phyloP scores from a whole-genome alignment of 768 basidiomycete genomes.

The Grammothele lineata region DNA sequence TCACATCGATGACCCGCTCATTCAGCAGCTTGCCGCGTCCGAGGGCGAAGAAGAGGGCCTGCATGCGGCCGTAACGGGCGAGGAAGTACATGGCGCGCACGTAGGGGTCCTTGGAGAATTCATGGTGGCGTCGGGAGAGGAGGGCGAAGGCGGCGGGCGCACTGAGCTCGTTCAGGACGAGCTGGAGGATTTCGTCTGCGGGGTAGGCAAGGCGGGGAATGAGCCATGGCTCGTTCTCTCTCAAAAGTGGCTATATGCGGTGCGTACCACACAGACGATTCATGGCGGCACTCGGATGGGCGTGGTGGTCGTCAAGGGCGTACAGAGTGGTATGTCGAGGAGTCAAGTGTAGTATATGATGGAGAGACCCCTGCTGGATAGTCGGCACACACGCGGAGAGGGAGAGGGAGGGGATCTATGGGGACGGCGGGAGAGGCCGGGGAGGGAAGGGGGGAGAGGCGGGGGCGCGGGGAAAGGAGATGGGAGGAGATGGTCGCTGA shows the following conservation, averaged over 20 bases:
- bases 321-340: too few species aligned
- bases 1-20: conserved; percentile 65
- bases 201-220: too few species aligned
- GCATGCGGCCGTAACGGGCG: conserved; percentile 60
- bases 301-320: background rate
- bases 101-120: conserved; percentile 69
- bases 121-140: conserved; percentile 53
- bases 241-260: conserved; percentile 1
- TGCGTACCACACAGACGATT: conserved; percentile 65
- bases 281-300: conserved; percentile 32
- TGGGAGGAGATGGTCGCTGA: conserved; percentile 9
- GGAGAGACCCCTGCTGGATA: background rate
- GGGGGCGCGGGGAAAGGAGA: conserved; percentile 4
- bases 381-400: too few species aligned
- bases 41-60: conserved; percentile 74
- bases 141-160: conserved; percentile 59
- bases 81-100: conserved; percentile 78
- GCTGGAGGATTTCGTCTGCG: conserved; percentile 64
- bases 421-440: background rate
- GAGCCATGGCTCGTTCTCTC: too few species aligned
- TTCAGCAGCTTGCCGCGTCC: conserved; percentile 64
- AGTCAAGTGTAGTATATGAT: background rate
- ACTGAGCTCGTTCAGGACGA: conserved; percentile 68
- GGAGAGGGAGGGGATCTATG: conserved; percentile 4
- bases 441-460: background rate